These are phyloP conservation scores for Chimonanthus salicifolius DNA, from an alignment of 164 flowering plant genomes.

Conservation along the genomic window DNA sequence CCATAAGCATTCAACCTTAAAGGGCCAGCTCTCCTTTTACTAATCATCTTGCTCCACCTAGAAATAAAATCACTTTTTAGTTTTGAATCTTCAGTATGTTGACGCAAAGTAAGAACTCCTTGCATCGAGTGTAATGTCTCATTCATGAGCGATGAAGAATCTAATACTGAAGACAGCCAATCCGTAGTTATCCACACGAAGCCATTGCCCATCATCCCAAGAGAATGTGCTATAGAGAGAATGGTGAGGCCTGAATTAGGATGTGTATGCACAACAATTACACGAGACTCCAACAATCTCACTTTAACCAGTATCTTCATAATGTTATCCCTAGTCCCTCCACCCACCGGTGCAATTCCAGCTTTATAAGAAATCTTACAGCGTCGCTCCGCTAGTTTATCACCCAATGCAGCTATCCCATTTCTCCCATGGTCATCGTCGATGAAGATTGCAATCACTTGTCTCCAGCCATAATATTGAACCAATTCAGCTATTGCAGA, in stretches of 20 bases:
- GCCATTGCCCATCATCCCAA: constrained; percentile 76
- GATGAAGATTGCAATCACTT: constrained; percentile 59
- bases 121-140: constrained; percentile 48
- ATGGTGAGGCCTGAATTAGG: constrained; percentile 45
- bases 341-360: constrained; percentile 37
- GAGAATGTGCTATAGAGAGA: constrained; percentile 55
- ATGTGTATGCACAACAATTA: constrained; percentile 63
- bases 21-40: constrained; percentile 25
- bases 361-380: constrained; percentile 64
- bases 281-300: constrained; percentile 56
- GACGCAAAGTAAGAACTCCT: constrained; percentile 76
- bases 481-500: constrained; percentile 71
- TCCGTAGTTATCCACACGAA: constrained; percentile 93
- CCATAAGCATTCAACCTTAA: constrained; percentile 64
- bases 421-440: constrained; percentile 86
- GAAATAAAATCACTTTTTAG: constrained; percentile 49
- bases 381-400: constrained; percentile 60
- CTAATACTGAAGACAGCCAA: constrained; percentile 72
- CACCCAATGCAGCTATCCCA: constrained; percentile 67
- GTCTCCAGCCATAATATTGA: constrained; percentile 63
- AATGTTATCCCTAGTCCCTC: constrained; percentile 27
- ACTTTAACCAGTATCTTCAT: constrained; percentile 58
- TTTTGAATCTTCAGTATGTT: constrained; percentile 66
- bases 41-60: constrained; percentile 58
- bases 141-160: constrained; percentile 42